These are phyloP conservation scores for Trichocomaceae sp. DNA, from an alignment of 2,329 filamentous ascomycete genomes.

Conservation along the genomic window DNA sequence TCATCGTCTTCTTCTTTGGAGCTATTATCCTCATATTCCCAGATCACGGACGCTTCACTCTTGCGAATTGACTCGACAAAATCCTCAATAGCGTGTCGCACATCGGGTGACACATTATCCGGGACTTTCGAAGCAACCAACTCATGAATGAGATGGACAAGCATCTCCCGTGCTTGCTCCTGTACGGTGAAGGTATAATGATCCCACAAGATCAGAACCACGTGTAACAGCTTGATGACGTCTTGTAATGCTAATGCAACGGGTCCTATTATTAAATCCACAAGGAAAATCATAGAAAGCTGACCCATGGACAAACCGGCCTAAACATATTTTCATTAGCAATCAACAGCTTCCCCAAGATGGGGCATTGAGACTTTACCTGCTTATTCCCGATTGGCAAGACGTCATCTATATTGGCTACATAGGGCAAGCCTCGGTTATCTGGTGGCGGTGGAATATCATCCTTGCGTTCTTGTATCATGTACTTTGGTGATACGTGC, in stretches of 20 bases:
- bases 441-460: constrained; percentile 61
- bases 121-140: constrained; percentile 75
- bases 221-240: constrained; percentile 79
- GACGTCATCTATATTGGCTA: constrained; percentile 73
- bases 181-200: constrained; percentile 93
- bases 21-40: constrained; percentile 91
- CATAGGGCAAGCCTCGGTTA: constrained; percentile 70
- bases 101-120: constrained; percentile 62
- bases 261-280: constrained; percentile 92
- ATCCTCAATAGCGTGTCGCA: constrained; percentile 72
- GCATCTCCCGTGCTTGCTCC: constrained; percentile 94
- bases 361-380: constrained; percentile 29
- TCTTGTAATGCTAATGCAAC: constrained; percentile 72
- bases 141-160: constrained; percentile 95
- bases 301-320: constrained; percentile 87
- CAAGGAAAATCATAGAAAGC: constrained; percentile 83
- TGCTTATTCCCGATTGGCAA: constrained; percentile 86
- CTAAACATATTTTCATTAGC: constrained; percentile 26
- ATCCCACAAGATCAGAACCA: constrained; percentile 92
- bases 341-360: not conserved
- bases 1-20: constrained; percentile 65
- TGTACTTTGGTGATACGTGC: constrained; percentile 90
- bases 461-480: constrained; percentile 84
- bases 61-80: constrained; percentile 80
- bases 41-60: constrained; percentile 77